Conservation (phyloP, 768 basidiomycete species). For the Suillus cothurnatus region DNA sequence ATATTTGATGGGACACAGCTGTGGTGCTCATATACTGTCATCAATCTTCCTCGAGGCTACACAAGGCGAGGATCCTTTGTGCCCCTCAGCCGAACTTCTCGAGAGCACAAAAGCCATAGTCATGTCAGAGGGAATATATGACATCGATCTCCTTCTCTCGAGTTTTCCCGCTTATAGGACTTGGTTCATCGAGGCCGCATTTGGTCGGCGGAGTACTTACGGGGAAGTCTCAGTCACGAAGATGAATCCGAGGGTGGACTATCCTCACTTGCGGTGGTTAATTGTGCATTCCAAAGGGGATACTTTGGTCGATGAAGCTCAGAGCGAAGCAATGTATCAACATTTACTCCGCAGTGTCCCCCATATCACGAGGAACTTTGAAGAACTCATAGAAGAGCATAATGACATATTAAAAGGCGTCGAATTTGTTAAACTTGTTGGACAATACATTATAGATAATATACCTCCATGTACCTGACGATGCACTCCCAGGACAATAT, state of each 20-base stretch:
- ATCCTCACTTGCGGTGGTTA: conserved; percentile 57
- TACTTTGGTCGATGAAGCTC: conserved; percentile 60
- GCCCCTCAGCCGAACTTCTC: conserved; percentile 46
- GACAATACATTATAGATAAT: conserved; percentile 37
- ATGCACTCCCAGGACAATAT: not conserved
- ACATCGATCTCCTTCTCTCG: conserved; percentile 63
- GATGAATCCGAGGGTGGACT: conserved; percentile 39
- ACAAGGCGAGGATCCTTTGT: conserved; percentile 37
- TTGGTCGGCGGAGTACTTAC: conserved; percentile 56
- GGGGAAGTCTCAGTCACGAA: conserved; percentile 45
- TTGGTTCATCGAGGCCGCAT: conserved; percentile 71
- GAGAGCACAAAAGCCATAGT: conserved; percentile 54
- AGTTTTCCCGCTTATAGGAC: conserved; percentile 67
- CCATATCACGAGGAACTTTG: conserved; percentile 37
- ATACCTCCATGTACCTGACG: not conserved
- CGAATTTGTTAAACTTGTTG: conserved; percentile 49
- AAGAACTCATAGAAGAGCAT: conserved; percentile 52
- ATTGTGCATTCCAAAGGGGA: conserved; percentile 78
- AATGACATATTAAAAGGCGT: conserved; percentile 48
- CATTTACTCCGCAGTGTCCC: conserved; percentile 44
- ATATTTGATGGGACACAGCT: conserved; percentile 77
- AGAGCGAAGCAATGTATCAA: conserved; percentile 61
- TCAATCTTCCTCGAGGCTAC: conserved; percentile 63
- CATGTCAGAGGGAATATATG: conserved; percentile 78
- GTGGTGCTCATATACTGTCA: conserved; percentile 78